Conservation (phyloP, 2,329 filamentous ascomycete genomes). For the Didymella segeticola region DNA sequence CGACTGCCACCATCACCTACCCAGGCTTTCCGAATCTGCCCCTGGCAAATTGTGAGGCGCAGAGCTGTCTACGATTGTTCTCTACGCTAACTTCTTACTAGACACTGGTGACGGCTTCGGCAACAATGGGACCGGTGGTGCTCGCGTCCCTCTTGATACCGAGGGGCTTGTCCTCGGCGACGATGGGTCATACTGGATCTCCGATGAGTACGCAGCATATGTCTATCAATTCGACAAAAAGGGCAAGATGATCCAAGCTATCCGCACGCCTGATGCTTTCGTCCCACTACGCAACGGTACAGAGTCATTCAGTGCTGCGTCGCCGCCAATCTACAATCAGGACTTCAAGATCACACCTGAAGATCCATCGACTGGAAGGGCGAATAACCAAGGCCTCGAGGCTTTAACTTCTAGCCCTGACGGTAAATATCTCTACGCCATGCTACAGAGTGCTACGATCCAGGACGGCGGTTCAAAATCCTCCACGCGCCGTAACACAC, state of each 20-base stretch:
- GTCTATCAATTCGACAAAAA: slow-evolving; percentile 68
- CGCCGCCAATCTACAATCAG: slow-evolving; percentile 66
- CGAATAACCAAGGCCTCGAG: slow-evolving; percentile 80
- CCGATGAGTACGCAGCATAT: slow-evolving; percentile 70
- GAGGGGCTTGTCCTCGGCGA: slow-evolving; percentile 70
- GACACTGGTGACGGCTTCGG: slow-evolving; percentile 72
- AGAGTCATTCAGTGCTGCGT: slow-evolving; percentile 68
- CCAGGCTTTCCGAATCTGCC: slow-evolving; percentile 68
- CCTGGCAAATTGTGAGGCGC: slow-evolving; percentile 59
- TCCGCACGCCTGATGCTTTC: slow-evolving; percentile 69
- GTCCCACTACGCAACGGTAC: slow-evolving; percentile 69
- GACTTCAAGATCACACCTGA: slow-evolving; percentile 58
- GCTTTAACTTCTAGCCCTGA: slow-evolving; percentile 69
- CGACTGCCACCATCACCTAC: slow-evolving; percentile 51
- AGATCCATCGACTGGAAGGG: slow-evolving; percentile 66
- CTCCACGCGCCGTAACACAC: slow-evolving; percentile 62
- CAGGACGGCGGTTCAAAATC: slow-evolving; percentile 61
- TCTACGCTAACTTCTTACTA: slow-evolving; percentile 2
- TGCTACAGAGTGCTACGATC: slow-evolving; percentile 68
- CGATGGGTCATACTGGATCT: slow-evolving; percentile 70
- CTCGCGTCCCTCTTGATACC: slow-evolving; percentile 66
- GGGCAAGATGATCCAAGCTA: slow-evolving; percentile 68
- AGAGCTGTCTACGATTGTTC: too few relatives aligned
- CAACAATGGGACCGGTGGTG: slow-evolving; percentile 64
- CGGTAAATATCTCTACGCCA: slow-evolving; percentile 67